A percentile compares a stretch with the other conserved stretches of the same genome.
Evolutionary conservation across 2,329 filamentous ascomycete genomes (phyloP).

Genomic region (Tolypocladium inflatum): DNA sequence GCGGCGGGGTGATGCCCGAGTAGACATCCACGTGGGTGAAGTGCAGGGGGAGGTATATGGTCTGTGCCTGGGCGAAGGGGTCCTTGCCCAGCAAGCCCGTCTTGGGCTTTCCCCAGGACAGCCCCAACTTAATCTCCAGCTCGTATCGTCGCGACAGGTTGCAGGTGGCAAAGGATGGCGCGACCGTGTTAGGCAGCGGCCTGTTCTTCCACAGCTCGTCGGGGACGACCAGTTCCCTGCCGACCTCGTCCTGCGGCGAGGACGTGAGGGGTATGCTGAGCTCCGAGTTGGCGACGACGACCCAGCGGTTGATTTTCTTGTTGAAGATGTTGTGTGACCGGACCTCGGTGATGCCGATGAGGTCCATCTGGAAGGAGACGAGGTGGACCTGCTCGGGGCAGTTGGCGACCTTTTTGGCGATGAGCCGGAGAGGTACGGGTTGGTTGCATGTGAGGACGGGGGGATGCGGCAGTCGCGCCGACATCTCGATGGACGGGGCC

Average conservation of each 20-base stretch:
- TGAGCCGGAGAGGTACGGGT: slow-evolving; percentile 68
- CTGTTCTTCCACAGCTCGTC: slow-evolving; percentile 61
- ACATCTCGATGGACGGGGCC: slow-evolving; percentile 63
- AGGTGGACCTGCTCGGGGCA: slow-evolving; percentile 64
- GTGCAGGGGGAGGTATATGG: slow-evolving; percentile 67
- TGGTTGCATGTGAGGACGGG: slow-evolving; percentile 84
- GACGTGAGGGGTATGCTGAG: slow-evolving; percentile 62
- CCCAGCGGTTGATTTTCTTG: slow-evolving; percentile 64
- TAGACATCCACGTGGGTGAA: slow-evolving; percentile 69
- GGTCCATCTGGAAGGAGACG: slow-evolving; percentile 68
- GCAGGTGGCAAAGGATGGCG: slow-evolving; percentile 80
- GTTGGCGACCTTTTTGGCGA: slow-evolving; percentile 67
- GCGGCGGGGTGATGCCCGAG: slow-evolving; percentile 78
- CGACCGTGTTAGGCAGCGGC: slow-evolving; percentile 73
- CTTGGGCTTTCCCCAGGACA: slow-evolving; percentile 60
- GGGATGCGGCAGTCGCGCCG: slow-evolving; percentile 75
- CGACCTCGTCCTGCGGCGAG: slow-evolving; percentile 42
- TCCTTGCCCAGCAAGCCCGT: slow-evolving; percentile 14
- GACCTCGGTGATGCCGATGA: slow-evolving; percentile 72
- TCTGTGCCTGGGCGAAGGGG: slow-evolving; percentile 42
- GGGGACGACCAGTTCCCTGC: slow-evolving; percentile 62
- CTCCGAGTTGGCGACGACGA: slow-evolving; percentile 62
- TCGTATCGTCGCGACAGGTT: slow-evolving; percentile 78
- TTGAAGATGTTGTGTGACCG: slow-evolving; percentile 66
- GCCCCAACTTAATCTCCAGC: slow-evolving; percentile 69